Conservation (phyloP, 306 rosid genomes). For the Calophaca sinica region DNA sequence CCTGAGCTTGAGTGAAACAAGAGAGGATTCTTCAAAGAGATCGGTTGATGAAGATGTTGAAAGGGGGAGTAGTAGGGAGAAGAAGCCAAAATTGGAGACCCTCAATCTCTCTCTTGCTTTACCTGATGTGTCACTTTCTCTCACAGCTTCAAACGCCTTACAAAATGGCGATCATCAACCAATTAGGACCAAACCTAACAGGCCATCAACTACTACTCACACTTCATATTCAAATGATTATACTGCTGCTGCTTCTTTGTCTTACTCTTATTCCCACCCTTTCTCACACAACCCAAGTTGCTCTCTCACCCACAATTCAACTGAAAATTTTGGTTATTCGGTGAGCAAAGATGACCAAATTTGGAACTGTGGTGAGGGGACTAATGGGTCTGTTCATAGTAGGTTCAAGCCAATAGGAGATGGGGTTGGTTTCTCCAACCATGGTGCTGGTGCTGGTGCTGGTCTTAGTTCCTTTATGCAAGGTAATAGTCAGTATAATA, state of each 20-base stretch:
- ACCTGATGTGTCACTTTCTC: constrained; percentile 90
- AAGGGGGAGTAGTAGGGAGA: constrained; percentile 64
- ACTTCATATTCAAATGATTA: constrained; percentile 76
- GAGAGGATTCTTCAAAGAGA: constrained; percentile 75
- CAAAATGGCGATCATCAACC: constrained; percentile 67
- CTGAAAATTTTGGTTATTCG: constrained; percentile 80
- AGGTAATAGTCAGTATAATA: constrained; percentile 66
- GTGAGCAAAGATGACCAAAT: constrained; percentile 85
- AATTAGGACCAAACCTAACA: constrained; percentile 56
- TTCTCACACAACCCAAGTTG: constrained; percentile 95
- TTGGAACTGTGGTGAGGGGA: constrained; percentile 98
- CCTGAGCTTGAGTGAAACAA: constrained; percentile 71
- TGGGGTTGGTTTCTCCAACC: constrained; percentile 66
- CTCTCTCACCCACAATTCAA: constrained; percentile 87
- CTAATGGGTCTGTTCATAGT: constrained; percentile 98
- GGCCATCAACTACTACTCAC: constrained; percentile 61
- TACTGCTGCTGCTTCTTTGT: constrained; percentile 72
- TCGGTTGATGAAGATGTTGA: constrained; percentile 71
- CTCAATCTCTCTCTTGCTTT: constrained; percentile 88
- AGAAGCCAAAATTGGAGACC: constrained; percentile 85
- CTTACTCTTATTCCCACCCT: constrained; percentile 83
- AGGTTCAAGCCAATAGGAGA: constrained; percentile 98
- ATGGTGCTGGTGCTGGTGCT: constrained; percentile 64
- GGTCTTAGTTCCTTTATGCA: constrained; percentile 75
- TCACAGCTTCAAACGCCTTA: constrained; percentile 82